These are phyloP conservation scores for Candida dendrica DNA, from an alignment of 805 yeast genomes.

Conservation along the genomic window DNA sequence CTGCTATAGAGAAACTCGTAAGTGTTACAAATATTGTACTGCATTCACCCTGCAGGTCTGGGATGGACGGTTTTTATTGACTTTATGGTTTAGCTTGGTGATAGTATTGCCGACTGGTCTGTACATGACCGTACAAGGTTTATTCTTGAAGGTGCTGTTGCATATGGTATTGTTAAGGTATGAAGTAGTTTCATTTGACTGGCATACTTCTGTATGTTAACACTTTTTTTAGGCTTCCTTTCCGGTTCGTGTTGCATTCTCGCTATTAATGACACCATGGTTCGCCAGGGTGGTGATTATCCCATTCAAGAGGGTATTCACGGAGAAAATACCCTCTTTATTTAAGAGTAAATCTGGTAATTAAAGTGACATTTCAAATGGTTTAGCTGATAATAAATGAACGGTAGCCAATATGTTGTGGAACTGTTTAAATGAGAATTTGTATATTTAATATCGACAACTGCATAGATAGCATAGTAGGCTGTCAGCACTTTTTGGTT, in stretches of 20 bases:
- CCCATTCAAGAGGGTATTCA: conserved; percentile 32
- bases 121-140: conserved; percentile 46
- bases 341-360: background rate
- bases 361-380: too few relatives aligned
- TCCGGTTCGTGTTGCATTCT: conserved; percentile 46
- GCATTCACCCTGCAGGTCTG: too few relatives aligned
- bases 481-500: too few relatives aligned
- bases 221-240: conserved; percentile 25
- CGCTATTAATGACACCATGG: conserved; percentile 49
- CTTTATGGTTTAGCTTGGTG: conserved; percentile 15
- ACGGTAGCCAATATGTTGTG: too few relatives aligned
- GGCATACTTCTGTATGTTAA: background rate
- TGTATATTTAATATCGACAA: too few relatives aligned
- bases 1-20: conserved; percentile 47
- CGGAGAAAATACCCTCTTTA: background rate
- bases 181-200: background rate
- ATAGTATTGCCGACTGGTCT: conserved; percentile 22
- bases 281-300: conserved; percentile 44
- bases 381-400: too few relatives aligned
- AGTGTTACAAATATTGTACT: too few relatives aligned
- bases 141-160: conserved; percentile 66
- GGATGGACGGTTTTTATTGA: too few relatives aligned
- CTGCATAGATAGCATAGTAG: too few relatives aligned
- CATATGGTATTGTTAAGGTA: conserved; percentile 60
- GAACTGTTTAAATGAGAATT: too few relatives aligned